Evolutionary conservation across 1,139 yeast species (phyloP).

Genomic region (Taiozyma sp.): DNA sequence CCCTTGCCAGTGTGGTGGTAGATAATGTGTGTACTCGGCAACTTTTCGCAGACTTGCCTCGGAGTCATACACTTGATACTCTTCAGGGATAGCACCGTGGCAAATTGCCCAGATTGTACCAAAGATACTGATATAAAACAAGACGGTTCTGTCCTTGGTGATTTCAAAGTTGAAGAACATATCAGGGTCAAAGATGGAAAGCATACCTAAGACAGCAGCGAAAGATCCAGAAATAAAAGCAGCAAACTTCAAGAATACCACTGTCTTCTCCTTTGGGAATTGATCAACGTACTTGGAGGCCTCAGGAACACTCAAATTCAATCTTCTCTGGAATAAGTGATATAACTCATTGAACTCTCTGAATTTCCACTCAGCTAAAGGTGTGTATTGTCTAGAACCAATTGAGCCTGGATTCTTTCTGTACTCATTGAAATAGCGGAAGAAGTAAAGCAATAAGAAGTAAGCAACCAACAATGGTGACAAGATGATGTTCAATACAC

Average conservation of each 20-base stretch:
- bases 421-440: conserved; percentile 89
- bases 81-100: conserved; percentile 53
- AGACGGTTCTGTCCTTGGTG: conserved; percentile 70
- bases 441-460: conserved; percentile 75
- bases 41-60: conserved; percentile 77
- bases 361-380: conserved; percentile 91
- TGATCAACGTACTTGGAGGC: conserved; percentile 84
- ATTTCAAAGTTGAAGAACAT: conserved; percentile 86
- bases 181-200: conserved; percentile 89
- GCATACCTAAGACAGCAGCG: conserved; percentile 77
- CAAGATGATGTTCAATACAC: conserved; percentile 69
- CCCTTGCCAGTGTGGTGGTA: conserved; percentile 85
- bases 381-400: conserved; percentile 86
- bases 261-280: conserved; percentile 80
- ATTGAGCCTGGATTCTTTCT: conserved; percentile 82
- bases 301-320: conserved; percentile 69
- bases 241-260: conserved; percentile 55
- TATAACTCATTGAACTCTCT: conserved; percentile 91
- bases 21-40: conserved; percentile 81
- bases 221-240: conserved; percentile 86
- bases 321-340: conserved; percentile 75
- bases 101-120: conserved; percentile 81
- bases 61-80: conserved; percentile 76
- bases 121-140: conserved; percentile 82
- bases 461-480: conserved; percentile 86